Evolutionary conservation across 805 yeast species (phyloP).

Genomic region (Starmerella sp.): DNA sequence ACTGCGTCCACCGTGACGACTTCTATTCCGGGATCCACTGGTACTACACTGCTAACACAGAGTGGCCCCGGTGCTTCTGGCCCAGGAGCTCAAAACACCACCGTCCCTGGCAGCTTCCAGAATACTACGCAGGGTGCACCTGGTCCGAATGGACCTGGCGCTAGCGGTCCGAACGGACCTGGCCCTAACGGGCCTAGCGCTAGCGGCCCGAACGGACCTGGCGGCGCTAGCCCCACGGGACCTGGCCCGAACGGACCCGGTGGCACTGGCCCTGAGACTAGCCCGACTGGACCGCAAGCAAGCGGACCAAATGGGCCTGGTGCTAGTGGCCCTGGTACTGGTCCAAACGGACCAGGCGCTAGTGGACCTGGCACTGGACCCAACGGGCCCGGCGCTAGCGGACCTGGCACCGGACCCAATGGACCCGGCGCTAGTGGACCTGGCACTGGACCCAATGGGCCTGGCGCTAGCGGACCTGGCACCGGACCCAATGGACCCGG

Average conservation of each 20-base stretch:
- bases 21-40: background rate
- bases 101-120: too few species aligned
- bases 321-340: background rate
- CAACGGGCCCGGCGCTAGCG: too few species aligned
- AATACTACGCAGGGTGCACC: too few species aligned
- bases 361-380: background rate
- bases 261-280: background rate
- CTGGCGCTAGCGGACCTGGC: constrained; percentile 5
- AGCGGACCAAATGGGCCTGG: background rate
- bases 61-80: background rate
- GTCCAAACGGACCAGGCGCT: background rate
- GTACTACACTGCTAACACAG: background rate
- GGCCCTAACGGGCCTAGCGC: too few species aligned
- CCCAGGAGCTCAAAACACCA: background rate
- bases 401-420: too few species aligned
- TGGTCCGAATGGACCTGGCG: background rate
- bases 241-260: background rate
- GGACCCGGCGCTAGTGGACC: background rate
- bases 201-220: background rate
- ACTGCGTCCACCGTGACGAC: background rate
- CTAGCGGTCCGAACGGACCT: background rate
- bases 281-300: background rate
- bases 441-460: background rate
- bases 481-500: too few species aligned
- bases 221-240: background rate